Evolutionary conservation across 2,329 filamentous ascomycete genomes (phyloP).

Genomic region (Pestalotiopsis sp.): DNA sequence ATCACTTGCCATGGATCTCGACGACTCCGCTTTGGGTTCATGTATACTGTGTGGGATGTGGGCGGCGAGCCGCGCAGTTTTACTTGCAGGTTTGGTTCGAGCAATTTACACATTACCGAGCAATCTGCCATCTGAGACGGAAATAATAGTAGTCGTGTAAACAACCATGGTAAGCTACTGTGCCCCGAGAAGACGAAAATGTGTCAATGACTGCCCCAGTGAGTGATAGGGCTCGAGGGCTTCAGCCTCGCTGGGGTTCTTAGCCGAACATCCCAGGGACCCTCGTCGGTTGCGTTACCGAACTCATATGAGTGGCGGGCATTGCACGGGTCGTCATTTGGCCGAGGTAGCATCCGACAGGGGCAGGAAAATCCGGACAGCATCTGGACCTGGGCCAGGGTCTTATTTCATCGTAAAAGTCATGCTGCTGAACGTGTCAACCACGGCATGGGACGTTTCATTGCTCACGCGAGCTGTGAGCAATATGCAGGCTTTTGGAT

Average conservation of each 20-base stretch:
- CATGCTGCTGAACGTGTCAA: neutral
- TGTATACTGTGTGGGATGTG: neutral
- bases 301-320: neutral
- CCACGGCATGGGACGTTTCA: neutral
- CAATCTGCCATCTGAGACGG: neutral
- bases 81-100: neutral
- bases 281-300: neutral
- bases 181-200: neutral
- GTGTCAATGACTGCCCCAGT: neutral
- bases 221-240: neutral
- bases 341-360: neutral
- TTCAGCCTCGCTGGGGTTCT: neutral
- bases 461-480: neutral
- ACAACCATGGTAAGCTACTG: neutral
- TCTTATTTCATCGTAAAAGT: neutral
- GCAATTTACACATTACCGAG: neutral
- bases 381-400: neutral
- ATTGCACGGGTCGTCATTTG: constrained; percentile 4
- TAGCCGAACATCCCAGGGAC: neutral
- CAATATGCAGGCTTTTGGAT: neutral
- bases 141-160: neutral
- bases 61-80: neutral
- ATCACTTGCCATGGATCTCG: neutral
- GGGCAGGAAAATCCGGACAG: neutral
- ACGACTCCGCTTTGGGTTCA: neutral